Evolutionary conservation across 495 filamentous ascomycete genomes (phyloP).

Genomic region (Aspergillus wentii): DNA sequence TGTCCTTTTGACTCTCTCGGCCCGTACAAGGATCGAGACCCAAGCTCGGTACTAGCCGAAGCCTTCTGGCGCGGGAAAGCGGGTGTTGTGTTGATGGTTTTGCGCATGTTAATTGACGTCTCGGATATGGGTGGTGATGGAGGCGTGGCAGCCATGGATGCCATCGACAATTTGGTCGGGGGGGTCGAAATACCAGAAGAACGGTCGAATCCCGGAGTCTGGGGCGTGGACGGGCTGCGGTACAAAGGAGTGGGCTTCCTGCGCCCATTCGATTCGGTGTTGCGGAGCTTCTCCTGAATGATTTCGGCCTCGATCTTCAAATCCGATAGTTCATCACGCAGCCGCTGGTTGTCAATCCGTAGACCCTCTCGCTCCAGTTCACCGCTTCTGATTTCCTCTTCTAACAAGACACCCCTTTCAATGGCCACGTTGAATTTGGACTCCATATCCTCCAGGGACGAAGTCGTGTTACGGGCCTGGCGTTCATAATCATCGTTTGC

Average conservation of each 20-base stretch:
- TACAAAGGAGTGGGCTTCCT: slow-evolving; percentile 47
- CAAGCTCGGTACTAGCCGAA: slow-evolving; percentile 28
- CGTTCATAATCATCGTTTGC: slow-evolving; percentile 97
- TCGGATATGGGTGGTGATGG: slow-evolving; percentile 60
- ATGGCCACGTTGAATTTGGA: slow-evolving; percentile 94
- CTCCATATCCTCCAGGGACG: slow-evolving; percentile 93
- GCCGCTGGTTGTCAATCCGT: slow-evolving; percentile 80
- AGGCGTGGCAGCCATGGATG: slow-evolving; percentile 72
- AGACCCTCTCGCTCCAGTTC: slow-evolving; percentile 86
- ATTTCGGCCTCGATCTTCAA: slow-evolving; percentile 94
- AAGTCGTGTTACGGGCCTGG: slow-evolving; percentile 87
- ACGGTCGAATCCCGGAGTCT: slow-evolving; percentile 44
- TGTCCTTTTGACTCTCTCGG: no score
- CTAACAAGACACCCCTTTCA: slow-evolving; percentile 85
- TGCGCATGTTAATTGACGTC: slow-evolving; percentile 39
- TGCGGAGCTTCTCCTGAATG: slow-evolving; percentile 81
- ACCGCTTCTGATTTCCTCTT: slow-evolving; percentile 85
- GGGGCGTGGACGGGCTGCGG: slow-evolving; percentile 46
- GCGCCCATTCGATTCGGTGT: slow-evolving; percentile 51
- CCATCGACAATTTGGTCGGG: slow-evolving; percentile 63
- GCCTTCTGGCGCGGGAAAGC: slow-evolving; percentile 36
- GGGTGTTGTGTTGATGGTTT: slow-evolving; percentile 41
- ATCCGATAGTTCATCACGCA: slow-evolving; percentile 87
- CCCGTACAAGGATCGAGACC: slow-evolving; percentile 31
- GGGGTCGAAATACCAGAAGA: slow-evolving; percentile 62